These are phyloP conservation scores for Xylariaceae sp. DNA, from an alignment of 2,329 filamentous ascomycete genomes.

Conservation along the genomic window DNA sequence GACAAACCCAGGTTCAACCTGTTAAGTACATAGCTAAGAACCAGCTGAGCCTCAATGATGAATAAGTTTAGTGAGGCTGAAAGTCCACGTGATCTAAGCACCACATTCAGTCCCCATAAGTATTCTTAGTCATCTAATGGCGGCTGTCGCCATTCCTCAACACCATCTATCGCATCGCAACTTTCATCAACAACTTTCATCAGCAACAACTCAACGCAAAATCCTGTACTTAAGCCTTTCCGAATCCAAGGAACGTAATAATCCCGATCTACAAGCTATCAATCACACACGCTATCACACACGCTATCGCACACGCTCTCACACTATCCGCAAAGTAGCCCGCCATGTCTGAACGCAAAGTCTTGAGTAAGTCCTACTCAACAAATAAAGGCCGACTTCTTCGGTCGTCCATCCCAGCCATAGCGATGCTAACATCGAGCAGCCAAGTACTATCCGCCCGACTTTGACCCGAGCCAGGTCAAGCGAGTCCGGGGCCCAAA, in stretches of 20 bases:
- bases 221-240: not conserved
- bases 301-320: not conserved
- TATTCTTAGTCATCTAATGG: not conserved
- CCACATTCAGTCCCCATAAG: constrained; percentile 4
- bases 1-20: constrained; percentile 16
- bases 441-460: constrained; percentile 66
- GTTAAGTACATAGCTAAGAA: constrained; percentile 3
- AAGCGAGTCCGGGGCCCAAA: constrained; percentile 70
- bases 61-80: constrained; percentile 20
- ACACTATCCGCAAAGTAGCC: constrained; percentile 6
- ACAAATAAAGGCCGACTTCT: not conserved
- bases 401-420: not conserved
- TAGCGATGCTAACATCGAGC: constrained; percentile 21
- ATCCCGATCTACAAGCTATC: not conserved
- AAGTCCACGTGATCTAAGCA: constrained; percentile 13
- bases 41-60: constrained; percentile 8
- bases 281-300: not conserved
- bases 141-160: not conserved
- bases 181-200: not conserved
- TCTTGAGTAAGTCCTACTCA: constrained; percentile 35
- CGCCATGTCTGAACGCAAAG: constrained; percentile 50
- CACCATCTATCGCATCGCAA: too few relatives aligned
- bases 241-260: not conserved
- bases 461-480: constrained; percentile 89
- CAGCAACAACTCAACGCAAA: not conserved